These are phyloP conservation scores for Talaromyces stipitatus DNA, from an alignment of 495 filamentous ascomycete species.

Conservation along the genomic window DNA sequence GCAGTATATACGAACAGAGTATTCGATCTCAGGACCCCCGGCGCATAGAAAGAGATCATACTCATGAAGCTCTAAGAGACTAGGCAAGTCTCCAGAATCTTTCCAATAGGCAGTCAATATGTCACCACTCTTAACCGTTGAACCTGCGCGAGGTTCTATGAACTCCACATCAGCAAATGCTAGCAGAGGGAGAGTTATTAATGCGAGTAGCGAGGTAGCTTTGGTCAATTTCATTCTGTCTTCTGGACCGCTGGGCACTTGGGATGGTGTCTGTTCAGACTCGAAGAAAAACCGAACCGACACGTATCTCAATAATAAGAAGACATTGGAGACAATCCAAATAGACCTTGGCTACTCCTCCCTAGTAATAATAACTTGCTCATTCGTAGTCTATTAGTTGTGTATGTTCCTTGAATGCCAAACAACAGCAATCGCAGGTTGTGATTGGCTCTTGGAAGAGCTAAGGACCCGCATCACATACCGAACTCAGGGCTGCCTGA, in stretches of 20 bases:
- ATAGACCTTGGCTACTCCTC: neutral
- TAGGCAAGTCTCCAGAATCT: conserved; percentile 44
- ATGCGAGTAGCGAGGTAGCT: conserved; percentile 21
- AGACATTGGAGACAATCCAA: neutral
- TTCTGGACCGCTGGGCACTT: neutral
- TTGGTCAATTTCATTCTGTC: conserved; percentile 24
- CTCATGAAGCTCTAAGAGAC: conserved; percentile 40
- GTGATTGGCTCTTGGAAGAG: neutral
- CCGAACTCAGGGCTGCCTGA: neutral
- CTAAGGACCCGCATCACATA: neutral
- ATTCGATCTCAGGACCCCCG: conserved; percentile 47
- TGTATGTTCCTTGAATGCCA: conserved; percentile 1
- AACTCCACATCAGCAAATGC: conserved; percentile 51
- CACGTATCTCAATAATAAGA: neutral
- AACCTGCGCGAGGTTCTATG: conserved; percentile 41
- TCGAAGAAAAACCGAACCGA: neutral
- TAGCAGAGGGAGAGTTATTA: conserved; percentile 34
- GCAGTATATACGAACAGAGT: conserved; percentile 23
- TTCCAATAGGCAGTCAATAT: conserved; percentile 51
- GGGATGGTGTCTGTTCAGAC: neutral
- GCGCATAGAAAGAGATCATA: conserved; percentile 59
- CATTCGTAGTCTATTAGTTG: too few species aligned
- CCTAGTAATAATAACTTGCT: neutral
- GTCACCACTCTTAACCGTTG: conserved; percentile 36
- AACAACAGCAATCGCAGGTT: neutral